phyloP scores from a whole-genome alignment of 2,329 filamentous ascomycete genomes.

The Colletotrichum australisinense region DNA sequence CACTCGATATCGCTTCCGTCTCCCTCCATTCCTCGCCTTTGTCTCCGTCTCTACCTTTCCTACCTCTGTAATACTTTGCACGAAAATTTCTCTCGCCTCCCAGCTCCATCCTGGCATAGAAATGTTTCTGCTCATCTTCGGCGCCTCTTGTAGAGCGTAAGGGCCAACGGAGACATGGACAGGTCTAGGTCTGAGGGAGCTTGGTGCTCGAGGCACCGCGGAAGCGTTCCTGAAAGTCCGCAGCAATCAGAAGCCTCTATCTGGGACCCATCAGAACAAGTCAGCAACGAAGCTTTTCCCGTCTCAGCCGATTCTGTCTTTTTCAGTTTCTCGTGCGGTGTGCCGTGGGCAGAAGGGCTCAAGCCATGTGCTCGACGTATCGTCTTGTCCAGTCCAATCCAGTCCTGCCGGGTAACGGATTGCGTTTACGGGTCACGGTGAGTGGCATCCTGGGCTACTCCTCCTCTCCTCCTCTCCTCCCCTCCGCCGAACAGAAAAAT shows the following conservation, averaged over 20 bases:
- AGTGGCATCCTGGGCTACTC: neutral
- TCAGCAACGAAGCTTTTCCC: conserved; percentile 28
- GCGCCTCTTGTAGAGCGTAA: neutral
- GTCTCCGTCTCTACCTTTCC: neutral
- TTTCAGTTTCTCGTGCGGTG: conserved; percentile 1
- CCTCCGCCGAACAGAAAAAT: conserved; percentile 22
- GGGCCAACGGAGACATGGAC: conserved; percentile 19
- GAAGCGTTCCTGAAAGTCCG: conserved; percentile 31
- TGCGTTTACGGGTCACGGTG: neutral
- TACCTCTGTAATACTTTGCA: neutral
- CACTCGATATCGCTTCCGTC: neutral
- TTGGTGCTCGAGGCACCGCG: conserved; percentile 31
- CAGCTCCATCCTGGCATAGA: conserved; percentile 26
- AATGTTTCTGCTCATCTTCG: conserved; percentile 30
- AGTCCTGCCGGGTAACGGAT: neutral
- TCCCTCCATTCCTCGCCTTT: neutral
- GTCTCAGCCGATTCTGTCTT: conserved; percentile 12
- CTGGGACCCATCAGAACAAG: conserved; percentile 29
- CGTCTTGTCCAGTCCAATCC: neutral
- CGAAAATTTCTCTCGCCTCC: conserved; percentile 3
- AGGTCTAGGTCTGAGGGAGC: conserved; percentile 27
- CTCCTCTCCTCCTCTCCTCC: neutral
- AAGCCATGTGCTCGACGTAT: neutral
- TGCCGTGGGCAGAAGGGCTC: neutral
- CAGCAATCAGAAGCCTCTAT: conserved; percentile 32